Conservation (phyloP, 768 basidiomycete genomes). For the Lentinula sp. region DNA sequence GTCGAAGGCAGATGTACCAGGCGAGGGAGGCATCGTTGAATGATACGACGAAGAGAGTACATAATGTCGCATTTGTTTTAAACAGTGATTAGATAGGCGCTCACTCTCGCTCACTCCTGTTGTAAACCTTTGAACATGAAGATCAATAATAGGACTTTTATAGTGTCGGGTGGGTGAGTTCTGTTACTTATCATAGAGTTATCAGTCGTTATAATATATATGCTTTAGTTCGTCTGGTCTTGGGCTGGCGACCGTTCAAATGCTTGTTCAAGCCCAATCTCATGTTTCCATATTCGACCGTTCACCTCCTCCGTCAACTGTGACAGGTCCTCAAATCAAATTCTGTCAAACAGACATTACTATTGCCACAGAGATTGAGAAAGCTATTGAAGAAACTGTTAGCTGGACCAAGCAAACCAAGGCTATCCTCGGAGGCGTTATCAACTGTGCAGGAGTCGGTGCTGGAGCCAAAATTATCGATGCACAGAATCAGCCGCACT, state of each 20-base stretch:
- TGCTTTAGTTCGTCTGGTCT: slow-evolving; percentile 26
- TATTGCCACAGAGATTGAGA: slow-evolving; percentile 17
- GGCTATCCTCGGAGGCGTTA: slow-evolving; percentile 26
- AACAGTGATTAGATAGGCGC: too few species aligned
- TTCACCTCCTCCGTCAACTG: slow-evolving; percentile 10
- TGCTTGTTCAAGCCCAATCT: slow-evolving; percentile 19
- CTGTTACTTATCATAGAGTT: neutral
- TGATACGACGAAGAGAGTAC: too few species aligned
- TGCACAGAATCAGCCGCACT: slow-evolving; percentile 21
- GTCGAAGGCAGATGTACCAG: too few species aligned
- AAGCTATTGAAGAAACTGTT: slow-evolving; percentile 21
- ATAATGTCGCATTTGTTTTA: too few species aligned
- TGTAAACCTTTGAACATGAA: slow-evolving; percentile 18
- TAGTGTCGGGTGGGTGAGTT: slow-evolving; percentile 33
- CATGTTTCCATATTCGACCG: slow-evolving; percentile 28
- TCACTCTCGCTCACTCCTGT: too few species aligned
- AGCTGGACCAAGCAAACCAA: slow-evolving; percentile 20
- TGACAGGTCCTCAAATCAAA: slow-evolving; percentile 5
- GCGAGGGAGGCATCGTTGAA: too few species aligned
- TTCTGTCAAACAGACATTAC: slow-evolving; percentile 23
- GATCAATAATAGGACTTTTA: slow-evolving; percentile 25
- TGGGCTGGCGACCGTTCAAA: slow-evolving; percentile 25
- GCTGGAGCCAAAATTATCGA: slow-evolving; percentile 24
- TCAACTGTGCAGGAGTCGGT: slow-evolving; percentile 33
- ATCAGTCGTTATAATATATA: neutral